Evolutionary conservation across 805 yeast genomes (phyloP).

Genomic region (Candida sphagnicola): DNA sequence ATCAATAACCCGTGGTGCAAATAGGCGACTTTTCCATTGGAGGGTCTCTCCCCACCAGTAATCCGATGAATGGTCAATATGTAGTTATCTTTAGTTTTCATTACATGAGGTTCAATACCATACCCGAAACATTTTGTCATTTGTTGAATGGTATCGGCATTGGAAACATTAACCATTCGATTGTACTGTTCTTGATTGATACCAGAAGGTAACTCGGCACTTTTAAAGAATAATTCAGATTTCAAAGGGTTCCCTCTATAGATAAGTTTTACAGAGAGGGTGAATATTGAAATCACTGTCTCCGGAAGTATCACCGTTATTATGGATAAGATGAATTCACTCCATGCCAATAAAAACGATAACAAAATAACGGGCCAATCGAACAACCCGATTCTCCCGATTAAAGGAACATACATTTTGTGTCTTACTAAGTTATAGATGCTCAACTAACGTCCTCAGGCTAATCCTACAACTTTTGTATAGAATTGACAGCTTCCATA

Average conservation of each 20-base stretch:
- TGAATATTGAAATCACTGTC: slow-evolving; percentile 32
- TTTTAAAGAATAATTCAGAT: background rate
- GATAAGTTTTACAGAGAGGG: slow-evolving; percentile 22
- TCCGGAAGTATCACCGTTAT: slow-evolving; percentile 46
- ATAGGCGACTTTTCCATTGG: slow-evolving; percentile 51
- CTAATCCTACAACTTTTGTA: too few relatives aligned
- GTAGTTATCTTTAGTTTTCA: slow-evolving; percentile 74
- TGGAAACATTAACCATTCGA: slow-evolving; percentile 35
- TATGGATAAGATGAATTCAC: slow-evolving; percentile 43
- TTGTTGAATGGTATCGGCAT: slow-evolving; percentile 54
- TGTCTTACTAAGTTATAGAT: background rate
- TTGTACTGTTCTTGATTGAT: slow-evolving; percentile 18
- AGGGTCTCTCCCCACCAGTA: slow-evolving; percentile 7
- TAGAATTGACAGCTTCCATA: too few relatives aligned
- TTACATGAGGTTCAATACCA: slow-evolving; percentile 69
- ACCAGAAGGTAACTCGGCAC: slow-evolving; percentile 1
- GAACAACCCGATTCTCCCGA: slow-evolving; percentile 42
- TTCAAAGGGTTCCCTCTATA: slow-evolving; percentile 13
- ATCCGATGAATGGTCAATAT: slow-evolving; percentile 72
- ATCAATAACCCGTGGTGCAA: slow-evolving; percentile 90
- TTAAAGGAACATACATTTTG: slow-evolving; percentile 35
- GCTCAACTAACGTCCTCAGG: too few relatives aligned
- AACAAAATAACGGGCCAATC: slow-evolving; percentile 49
- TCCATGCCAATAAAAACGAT: slow-evolving; percentile 45
- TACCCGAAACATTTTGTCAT: slow-evolving; percentile 70